Conservation (phyloP, 2,329 filamentous ascomycete species). For the Colletotrichum phormii region DNA sequence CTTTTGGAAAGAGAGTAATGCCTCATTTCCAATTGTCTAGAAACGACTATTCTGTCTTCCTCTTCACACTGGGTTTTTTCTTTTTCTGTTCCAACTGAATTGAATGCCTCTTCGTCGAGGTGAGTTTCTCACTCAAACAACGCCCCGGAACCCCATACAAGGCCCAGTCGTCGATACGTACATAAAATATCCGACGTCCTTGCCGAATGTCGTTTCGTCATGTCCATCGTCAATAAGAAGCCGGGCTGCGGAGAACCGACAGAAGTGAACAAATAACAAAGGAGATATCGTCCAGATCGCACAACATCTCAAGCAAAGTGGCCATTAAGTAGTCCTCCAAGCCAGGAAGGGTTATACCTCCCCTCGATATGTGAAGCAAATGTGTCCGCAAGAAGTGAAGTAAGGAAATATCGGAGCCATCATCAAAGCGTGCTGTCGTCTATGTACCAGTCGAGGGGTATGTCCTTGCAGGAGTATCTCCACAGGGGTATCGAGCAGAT, state of each 20-base stretch:
- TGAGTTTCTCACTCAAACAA: slow-evolving; percentile 4
- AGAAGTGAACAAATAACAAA: slow-evolving; percentile 17
- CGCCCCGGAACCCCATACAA: slow-evolving; percentile 3
- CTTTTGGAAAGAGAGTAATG: background rate
- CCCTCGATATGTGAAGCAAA: slow-evolving; percentile 36
- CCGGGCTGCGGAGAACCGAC: slow-evolving; percentile 9
- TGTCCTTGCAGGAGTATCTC: slow-evolving; percentile 33
- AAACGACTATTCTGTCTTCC: slow-evolving; percentile 12
- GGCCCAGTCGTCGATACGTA: slow-evolving; percentile 20
- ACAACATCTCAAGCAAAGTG: slow-evolving; percentile 22
- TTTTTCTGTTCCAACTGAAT: background rate
- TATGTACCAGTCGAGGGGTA: slow-evolving; percentile 32
- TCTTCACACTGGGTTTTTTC: background rate
- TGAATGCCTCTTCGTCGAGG: background rate
- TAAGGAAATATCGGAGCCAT: slow-evolving; percentile 21
- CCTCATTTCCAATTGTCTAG: slow-evolving; percentile 27
- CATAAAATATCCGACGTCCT: slow-evolving; percentile 23
- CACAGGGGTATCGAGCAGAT: slow-evolving; percentile 30
- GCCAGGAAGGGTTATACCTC: slow-evolving; percentile 9
- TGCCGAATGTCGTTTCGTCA: slow-evolving; percentile 33
- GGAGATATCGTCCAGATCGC: slow-evolving; percentile 18
- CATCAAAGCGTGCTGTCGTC: slow-evolving; percentile 36
- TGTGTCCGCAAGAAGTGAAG: slow-evolving; percentile 30
- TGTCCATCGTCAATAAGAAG: slow-evolving; percentile 33
- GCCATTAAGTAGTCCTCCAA: slow-evolving; percentile 34